These are phyloP conservation scores for Planoprotostelium fungivorum DNA, from an alignment of 78 protist genomes.

Conservation along the genomic window DNA sequence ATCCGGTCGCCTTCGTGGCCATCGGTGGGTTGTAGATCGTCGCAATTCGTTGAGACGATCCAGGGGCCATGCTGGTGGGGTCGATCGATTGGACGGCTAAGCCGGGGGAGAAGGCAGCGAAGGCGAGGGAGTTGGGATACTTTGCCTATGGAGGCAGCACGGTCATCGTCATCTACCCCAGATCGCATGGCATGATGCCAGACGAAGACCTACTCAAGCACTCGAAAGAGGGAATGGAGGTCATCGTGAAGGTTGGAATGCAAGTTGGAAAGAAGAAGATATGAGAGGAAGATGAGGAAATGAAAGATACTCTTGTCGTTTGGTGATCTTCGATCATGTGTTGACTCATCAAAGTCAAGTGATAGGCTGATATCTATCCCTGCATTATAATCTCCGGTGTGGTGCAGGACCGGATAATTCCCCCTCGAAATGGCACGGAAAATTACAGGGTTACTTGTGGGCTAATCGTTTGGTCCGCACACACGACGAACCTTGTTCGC, in stretches of 20 bases:
- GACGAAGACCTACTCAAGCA: neutral
- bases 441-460: too few relatives aligned
- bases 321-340: too few relatives aligned
- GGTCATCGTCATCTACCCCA: slow-evolving; percentile 30
- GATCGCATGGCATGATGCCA: neutral
- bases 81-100: slow-evolving; percentile 39
- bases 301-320: too few relatives aligned
- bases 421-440: too few relatives aligned
- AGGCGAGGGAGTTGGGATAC: slow-evolving; percentile 70
- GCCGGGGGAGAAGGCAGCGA: slow-evolving; percentile 24
- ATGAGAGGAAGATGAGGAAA: too few relatives aligned
- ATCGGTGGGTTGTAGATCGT: slow-evolving; percentile 13
- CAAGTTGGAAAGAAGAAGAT: neutral
- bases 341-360: too few relatives aligned
- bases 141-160: slow-evolving; percentile 84
- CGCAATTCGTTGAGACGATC: slow-evolving; percentile 24
- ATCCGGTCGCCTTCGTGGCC: neutral
- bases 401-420: too few relatives aligned
- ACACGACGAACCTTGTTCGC: too few relatives aligned
- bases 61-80: slow-evolving; percentile 82
- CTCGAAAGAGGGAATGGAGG: neutral
- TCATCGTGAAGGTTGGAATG: neutral
- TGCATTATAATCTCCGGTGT: too few relatives aligned
- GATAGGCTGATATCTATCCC: too few relatives aligned
- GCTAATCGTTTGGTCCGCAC: too few relatives aligned